Evolutionary conservation across 441 rosid species (phyloP), one percentile per base, ranked within the genome.

Genomic region (Aquilaria agallochum): DNA sequence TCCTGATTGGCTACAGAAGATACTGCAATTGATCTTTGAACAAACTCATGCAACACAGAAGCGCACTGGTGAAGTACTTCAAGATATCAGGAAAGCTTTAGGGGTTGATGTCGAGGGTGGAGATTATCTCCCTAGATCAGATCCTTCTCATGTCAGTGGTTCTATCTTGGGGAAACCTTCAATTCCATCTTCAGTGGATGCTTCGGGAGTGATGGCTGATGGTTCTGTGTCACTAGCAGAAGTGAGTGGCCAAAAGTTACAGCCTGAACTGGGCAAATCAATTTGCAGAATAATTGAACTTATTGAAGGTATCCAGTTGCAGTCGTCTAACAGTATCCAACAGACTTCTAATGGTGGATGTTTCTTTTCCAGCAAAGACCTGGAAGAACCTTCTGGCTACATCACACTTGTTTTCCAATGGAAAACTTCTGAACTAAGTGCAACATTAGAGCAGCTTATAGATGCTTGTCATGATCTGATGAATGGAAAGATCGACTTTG

Each of bases 361-460:
- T 62, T 52, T 64, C 48, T 69, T 56, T 1, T 59, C 80, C 30
- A 54, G 67, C 40, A 72, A 78, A 72, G 76, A 54, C 40, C 40
- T 79, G 56, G 87, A 76, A 67, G 60, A 73, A 56, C 74, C 82
- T 53, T 72, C 83, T 44, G 92, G 80, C 40, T 89, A 85, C 74
- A 69, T 71, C 48, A 83, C 83, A 71, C 92, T 82, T 11, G 88
- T 86, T 65, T 79, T 92, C 78, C 96, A 92, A 67, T 84, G 96
- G 96, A 83, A 85, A 71, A 80, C 75, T 53, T 80, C 91, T 52
- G 99, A 94, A 74, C 77, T 94, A 13, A 60, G 74, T 34, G 68
- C 62, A 58, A 74, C 81, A 50, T 55, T 86, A 55, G 86, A 74
- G 72, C 72, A 73, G n/a, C 83, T 94, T 83, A 74, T 89, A 59